Base-by-base conservation (phyloP, 176 grass and related monocot species). In the Saccharum officinarum region DNA sequence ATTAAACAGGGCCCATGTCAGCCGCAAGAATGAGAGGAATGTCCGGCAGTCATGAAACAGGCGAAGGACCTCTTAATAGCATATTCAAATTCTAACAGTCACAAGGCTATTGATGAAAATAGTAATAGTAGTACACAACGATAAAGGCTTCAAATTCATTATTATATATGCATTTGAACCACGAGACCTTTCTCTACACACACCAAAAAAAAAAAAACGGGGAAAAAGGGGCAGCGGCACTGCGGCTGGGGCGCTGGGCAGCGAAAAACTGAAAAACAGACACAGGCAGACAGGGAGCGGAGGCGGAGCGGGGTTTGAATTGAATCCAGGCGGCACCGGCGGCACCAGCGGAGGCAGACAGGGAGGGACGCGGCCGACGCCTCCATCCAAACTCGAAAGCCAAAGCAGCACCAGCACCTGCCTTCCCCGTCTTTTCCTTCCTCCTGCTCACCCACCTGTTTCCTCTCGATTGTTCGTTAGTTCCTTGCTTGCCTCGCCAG, bases 401-500 rank as follows among this genome's bases (percentile, higher is more conserved):
- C 70, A 44, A 11, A 12, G 4, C 3, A 2, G 2, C 2, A 11
- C 6, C 18, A 25, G 10, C 4, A 3, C 83, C 64, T 1, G 10
- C 22, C 46, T 25, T 39, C 60, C 13, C 40, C 87, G 57, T 55
- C 26, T 60, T 80, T 85, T 90, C 52, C 88, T 69, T 66, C 31
- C 30, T 73, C 15, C 9, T 61, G 67, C 80, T 86, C 88, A 76
- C 64, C 84, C 84, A 75, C 84, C 25, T 14, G 11, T 30, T 46
- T 13, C 76, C 77, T 83, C 73, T 83, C 75, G 75, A 80, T 85
- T 41, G 55, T 79, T 78, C 73, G 45, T 68, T 36, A 4, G 42
- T 33, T 80, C 46, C 30, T 57, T 59, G 80, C 67, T 71, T 82
- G 36, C 36, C 49, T 69, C 65, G 65, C 45, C 76, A 17, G 36